Evolutionary conservation across 2,329 filamentous ascomycete genomes (phyloP).

Genomic region (Ophiostoma piceae): DNA sequence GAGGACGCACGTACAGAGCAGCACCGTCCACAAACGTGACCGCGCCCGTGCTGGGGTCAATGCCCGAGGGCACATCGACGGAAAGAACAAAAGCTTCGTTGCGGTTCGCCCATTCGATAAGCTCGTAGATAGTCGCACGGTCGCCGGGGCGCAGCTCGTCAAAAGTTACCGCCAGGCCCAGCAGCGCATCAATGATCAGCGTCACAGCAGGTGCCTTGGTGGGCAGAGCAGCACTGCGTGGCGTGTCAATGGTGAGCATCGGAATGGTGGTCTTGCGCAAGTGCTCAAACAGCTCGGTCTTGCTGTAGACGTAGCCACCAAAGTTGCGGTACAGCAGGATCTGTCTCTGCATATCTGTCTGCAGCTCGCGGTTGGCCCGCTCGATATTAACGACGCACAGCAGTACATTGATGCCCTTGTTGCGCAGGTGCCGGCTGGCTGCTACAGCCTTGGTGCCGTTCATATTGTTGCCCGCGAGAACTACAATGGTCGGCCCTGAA

Average conservation of each 20-base stretch:
- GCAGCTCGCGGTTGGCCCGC: constrained; percentile 68
- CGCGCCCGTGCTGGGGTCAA: constrained; percentile 71
- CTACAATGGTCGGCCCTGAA: constrained; percentile 48
- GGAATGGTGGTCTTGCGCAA: constrained; percentile 45
- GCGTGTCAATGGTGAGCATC: constrained; percentile 36
- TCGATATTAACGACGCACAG: constrained; percentile 82
- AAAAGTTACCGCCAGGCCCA: constrained; percentile 82
- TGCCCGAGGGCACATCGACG: constrained; percentile 85
- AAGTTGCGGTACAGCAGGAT: constrained; percentile 78
- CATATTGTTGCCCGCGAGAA: constrained; percentile 94
- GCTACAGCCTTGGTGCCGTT: constrained; percentile 79
- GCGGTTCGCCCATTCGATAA: constrained; percentile 91
- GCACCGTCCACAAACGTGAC: constrained; percentile 65
- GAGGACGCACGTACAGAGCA: constrained; percentile 72
- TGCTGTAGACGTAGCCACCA: constrained; percentile 65
- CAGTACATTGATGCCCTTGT: constrained; percentile 73
- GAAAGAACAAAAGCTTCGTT: constrained; percentile 76
- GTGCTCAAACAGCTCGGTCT: constrained; percentile 57
- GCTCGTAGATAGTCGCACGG: constrained; percentile 76
- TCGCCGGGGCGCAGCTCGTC: constrained; percentile 80
- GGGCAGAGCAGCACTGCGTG: constrained; percentile 21
- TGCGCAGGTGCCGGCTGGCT: constrained; percentile 78
- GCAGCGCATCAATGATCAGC: constrained; percentile 80
- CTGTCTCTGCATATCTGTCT: constrained; percentile 76
- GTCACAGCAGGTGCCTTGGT: constrained; percentile 59